Conservation (phyloP, 2,329 filamentous ascomycete genomes). For the Cordyceps javanica region DNA sequence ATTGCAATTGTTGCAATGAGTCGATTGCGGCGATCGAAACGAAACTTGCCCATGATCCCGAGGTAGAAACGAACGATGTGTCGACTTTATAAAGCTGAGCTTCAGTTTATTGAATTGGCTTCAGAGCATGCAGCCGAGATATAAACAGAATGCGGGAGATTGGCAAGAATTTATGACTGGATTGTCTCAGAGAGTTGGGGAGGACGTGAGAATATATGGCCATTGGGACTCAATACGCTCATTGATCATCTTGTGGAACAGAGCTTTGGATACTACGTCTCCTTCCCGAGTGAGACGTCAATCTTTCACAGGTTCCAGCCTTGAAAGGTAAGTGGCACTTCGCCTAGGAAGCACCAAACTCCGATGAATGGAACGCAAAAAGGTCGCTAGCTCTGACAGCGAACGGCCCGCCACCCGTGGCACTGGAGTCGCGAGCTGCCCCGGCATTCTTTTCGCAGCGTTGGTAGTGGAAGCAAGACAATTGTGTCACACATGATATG, state of each 20-base stretch:
- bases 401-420: not conserved
- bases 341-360: not conserved
- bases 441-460: not conserved
- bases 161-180: not conserved
- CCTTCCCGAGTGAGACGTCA: conserved; percentile 2
- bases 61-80: not conserved
- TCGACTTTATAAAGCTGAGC: not conserved
- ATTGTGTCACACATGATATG: not conserved
- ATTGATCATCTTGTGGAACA: not conserved
- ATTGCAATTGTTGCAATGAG: conserved; percentile 43
- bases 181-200: not conserved
- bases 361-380: not conserved
- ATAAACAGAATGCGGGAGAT: not conserved
- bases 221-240: not conserved
- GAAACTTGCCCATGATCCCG: conserved; percentile 17
- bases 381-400: not conserved
- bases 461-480: not conserved
- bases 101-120: not conserved
- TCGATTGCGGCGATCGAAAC: conserved; percentile 34
- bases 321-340: not conserved
- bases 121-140: not conserved
- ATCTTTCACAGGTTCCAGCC: not conserved
- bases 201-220: not conserved
- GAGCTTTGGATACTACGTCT: not conserved
- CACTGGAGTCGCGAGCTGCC: not conserved